A percentile compares a stretch with the other conserved stretches of the same genome.
phyloP scores from a whole-genome alignment of 768 basidiomycete genomes.

The Termitomyces sp. region DNA sequence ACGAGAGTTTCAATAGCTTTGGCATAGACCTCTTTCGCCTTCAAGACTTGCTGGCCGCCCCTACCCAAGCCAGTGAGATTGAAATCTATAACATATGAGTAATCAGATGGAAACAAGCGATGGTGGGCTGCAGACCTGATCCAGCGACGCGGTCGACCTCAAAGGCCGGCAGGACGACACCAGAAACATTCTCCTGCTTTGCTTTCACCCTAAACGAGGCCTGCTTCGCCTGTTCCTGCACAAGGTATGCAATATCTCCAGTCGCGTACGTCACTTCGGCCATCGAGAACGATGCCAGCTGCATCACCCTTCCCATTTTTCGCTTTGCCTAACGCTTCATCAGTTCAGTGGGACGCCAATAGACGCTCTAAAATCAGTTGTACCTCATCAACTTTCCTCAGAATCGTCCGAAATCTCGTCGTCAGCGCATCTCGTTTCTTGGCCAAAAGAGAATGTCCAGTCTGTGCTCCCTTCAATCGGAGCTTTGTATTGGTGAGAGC shows the following conservation, averaged over 20 bases:
- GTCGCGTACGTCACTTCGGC: slow-evolving; percentile 98
- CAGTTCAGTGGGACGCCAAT: slow-evolving; percentile 17
- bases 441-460: slow-evolving; percentile 90
- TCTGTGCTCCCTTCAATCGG: slow-evolving; percentile 88
- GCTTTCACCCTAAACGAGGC: slow-evolving; percentile 93
- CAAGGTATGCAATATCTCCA: slow-evolving; percentile 95
- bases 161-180: slow-evolving; percentile 93
- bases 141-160: slow-evolving; percentile 86
- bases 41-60: slow-evolving; percentile 93
- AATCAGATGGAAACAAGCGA: not conserved
- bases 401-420: slow-evolving; percentile 89
- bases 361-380: slow-evolving; percentile 11
- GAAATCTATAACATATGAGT: slow-evolving; percentile 57
- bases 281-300: slow-evolving; percentile 97
- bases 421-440: slow-evolving; percentile 98
- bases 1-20: slow-evolving; percentile 97
- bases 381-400: slow-evolving; percentile 97
- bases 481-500: slow-evolving; percentile 91
- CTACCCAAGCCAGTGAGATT: slow-evolving; percentile 95
- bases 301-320: slow-evolving; percentile 99
- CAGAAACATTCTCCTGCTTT: slow-evolving; percentile 97
- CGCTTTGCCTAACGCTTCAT: slow-evolving; percentile 76
- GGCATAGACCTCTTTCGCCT: slow-evolving; percentile 95
- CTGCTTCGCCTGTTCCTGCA: slow-evolving; percentile 91
- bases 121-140: slow-evolving; percentile 50